Base-by-base conservation (phyloP, 257 asterid genomes). In the Cruciata laevipes region DNA sequence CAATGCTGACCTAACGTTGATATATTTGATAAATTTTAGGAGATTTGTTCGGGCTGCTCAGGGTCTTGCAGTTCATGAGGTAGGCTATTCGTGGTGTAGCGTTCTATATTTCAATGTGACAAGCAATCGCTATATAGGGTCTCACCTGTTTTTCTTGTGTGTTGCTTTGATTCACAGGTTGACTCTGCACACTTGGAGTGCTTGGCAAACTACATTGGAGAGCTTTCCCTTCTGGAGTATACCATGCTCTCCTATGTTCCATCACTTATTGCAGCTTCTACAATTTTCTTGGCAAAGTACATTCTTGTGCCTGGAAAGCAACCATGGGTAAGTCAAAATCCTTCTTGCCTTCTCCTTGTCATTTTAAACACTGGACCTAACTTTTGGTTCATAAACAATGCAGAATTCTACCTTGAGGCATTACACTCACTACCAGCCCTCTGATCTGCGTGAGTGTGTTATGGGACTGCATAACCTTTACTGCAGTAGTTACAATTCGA, bases 1-100 rank as follows among this genome's bases (percentile, higher is more conserved):
- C n/a, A n/a, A n/a, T 53, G 27, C 69, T 47, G 65, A 61, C 51
- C 7, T 66, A 21, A 74, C 27, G 65, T 18, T 60, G 17, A 57
- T n/a, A 31, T 16, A 13, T 38, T 70, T 74, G 44, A 64, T 20
- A 70, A 70, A 42, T 44, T 67, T 9, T 58, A 92, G 98, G 95
- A 79, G 95, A 81, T 93, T 90, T 32, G 88, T 88, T 56, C 92
- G 95, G 7, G 99, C 79, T 47, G 95, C 97, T 69, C 96, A 90
- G 87, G 95, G 90, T 6, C 44, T 67, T 3, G 77, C 27, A 20
- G 74, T 75, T 6, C 75, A 86, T 42, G 96, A 93, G 95, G 98
- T 87, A 82, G 51, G 59, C 57, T 55, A 44, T 44, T 7, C 1
- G 55, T 17, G 14, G 37, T 51, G 38, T 21, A 17, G 35, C 27